phyloP scores from a whole-genome alignment of 202 grass and related monocot genomes.

The Zizania palustris region DNA sequence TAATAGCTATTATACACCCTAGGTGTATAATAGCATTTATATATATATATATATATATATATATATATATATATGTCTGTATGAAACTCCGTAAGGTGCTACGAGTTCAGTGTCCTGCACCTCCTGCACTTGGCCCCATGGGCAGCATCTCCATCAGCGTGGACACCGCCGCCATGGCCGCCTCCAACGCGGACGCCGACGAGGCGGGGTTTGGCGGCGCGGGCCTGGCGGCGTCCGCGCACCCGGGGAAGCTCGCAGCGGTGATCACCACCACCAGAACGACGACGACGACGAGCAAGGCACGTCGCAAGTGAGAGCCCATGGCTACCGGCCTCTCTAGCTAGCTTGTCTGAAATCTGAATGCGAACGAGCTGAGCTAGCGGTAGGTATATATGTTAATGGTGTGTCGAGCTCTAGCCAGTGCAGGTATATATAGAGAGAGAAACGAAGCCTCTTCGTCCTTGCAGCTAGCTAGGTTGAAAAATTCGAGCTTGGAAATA shows the following conservation, averaged over 20 bases:
- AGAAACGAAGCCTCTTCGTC: not conserved
- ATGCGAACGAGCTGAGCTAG: not conserved
- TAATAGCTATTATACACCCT: too few relatives aligned
- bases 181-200: constrained; percentile 23
- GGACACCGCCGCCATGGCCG: constrained; percentile 47
- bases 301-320: constrained; percentile 19
- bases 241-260: constrained; percentile 33
- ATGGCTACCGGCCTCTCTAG: constrained; percentile 5
- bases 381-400: not conserved
- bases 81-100: too few relatives aligned
- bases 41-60: too few relatives aligned
- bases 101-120: constrained; percentile 54
- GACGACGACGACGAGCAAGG: constrained; percentile 32
- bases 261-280: not conserved
- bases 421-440: constrained; percentile 36
- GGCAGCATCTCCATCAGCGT: constrained; percentile 64
- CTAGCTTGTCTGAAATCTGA: not conserved
- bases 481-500: constrained; percentile 25
- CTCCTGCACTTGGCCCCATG: constrained; percentile 56
- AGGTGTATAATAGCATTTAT: too few relatives aligned
- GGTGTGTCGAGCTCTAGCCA: not conserved
- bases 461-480: constrained; percentile 28
- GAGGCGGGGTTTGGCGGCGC: constrained; percentile 43
- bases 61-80: too few relatives aligned
- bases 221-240: constrained; percentile 52